These are phyloP conservation scores for Bullera alba DNA, from an alignment of 768 basidiomycete genomes.

Conservation along the genomic window DNA sequence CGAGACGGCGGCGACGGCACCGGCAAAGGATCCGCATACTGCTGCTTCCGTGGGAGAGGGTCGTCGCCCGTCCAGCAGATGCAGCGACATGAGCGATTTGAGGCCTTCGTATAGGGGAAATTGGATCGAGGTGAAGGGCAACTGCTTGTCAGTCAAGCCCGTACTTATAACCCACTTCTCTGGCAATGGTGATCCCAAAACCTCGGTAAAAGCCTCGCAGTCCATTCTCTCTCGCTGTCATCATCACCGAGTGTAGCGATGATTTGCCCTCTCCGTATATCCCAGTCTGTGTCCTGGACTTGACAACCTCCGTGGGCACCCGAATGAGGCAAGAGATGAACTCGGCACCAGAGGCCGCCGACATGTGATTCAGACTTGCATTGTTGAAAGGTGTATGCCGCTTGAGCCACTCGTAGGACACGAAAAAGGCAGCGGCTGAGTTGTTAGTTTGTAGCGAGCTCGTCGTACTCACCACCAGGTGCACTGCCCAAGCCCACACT, in stretches of 20 bases:
- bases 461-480: conserved; percentile 65
- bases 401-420: conserved; percentile 86
- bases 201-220: conserved; percentile 78
- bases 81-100: conserved; percentile 59
- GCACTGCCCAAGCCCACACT: conserved; percentile 92
- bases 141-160: conserved; percentile 50
- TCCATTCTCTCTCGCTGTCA: conserved; percentile 55
- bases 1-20: conserved; percentile 76
- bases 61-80: conserved; percentile 52
- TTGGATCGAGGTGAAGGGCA: conserved; percentile 92
- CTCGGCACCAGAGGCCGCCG: conserved; percentile 54
- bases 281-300: conserved; percentile 82
- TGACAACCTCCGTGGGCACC: conserved; percentile 93
- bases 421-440: conserved; percentile 91
- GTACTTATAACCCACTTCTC: conserved; percentile 51
- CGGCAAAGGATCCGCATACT: conserved; percentile 80
- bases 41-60: conserved; percentile 55
- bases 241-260: conserved; percentile 41
- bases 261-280: conserved; percentile 54
- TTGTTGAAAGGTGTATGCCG: conserved; percentile 56
- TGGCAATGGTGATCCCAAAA: conserved; percentile 68
- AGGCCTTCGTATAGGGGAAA: conserved; percentile 91
- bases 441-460: conserved; percentile 1
- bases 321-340: conserved; percentile 80
- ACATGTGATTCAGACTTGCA: conserved; percentile 55